Evolutionary conservation across 139 green algal genomes (phyloP).

Genomic region (Penium margaritaceum): DNA sequence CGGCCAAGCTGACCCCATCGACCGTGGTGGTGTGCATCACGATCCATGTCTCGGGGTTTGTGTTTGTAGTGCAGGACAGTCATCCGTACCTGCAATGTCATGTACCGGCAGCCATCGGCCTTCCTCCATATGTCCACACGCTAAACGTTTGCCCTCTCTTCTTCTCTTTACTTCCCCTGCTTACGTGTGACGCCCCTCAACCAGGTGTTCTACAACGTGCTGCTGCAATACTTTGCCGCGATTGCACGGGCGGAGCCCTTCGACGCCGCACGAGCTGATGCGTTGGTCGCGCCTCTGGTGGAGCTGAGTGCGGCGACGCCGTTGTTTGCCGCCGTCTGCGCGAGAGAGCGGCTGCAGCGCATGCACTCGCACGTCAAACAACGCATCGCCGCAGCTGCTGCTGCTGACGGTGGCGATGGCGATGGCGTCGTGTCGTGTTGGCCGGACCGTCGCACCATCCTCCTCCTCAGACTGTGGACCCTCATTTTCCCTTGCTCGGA

Average conservation of each 20-base stretch:
- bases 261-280: constrained; percentile 61
- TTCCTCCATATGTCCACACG: no score
- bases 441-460: constrained; percentile 54
- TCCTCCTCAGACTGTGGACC: constrained; percentile 76
- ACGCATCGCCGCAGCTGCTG: background rate
- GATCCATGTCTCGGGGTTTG: no score
- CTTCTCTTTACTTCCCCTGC: no score
- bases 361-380: constrained; percentile 51
- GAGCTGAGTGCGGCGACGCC: constrained; percentile 67
- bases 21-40: constrained; percentile 1
- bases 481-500: constrained; percentile 77
- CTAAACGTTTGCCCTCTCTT: no score
- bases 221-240: constrained; percentile 83
- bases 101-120: no score
- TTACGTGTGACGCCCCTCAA: constrained; percentile 62
- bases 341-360: constrained; percentile 63
- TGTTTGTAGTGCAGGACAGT: constrained; percentile 56
- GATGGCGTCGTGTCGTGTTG: constrained; percentile 1
- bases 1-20: no score
- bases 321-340: constrained; percentile 78
- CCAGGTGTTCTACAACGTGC: constrained; percentile 69
- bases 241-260: constrained; percentile 56
- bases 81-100: constrained; percentile 68
- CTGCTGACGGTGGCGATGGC: background rate
- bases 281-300: constrained; percentile 58